These are phyloP conservation scores for Cornus suecica DNA, from an alignment of 148 eudicot species.

Conservation along the genomic window DNA sequence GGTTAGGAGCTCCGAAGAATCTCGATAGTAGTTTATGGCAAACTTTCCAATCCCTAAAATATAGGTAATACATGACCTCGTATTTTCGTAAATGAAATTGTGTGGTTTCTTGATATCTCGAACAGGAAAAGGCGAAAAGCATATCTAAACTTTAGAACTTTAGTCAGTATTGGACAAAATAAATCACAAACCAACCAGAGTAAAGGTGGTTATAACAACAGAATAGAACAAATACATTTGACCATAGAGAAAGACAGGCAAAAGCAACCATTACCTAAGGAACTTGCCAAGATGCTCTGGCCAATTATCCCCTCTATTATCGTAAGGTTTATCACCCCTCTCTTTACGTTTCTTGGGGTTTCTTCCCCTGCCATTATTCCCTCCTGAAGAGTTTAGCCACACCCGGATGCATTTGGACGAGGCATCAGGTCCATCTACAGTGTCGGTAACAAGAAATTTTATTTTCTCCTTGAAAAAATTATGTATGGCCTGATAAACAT, in stretches of 20 bases:
- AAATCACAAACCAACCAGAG: not conserved
- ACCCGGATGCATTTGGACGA: conserved; percentile 89
- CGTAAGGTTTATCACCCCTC: conserved; percentile 71
- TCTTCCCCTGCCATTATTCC: conserved; percentile 44
- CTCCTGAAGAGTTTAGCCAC: conserved; percentile 58
- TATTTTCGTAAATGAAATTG: not conserved
- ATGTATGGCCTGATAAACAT: conserved; percentile 69
- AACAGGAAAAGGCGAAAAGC: not conserved
- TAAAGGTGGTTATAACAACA: not conserved
- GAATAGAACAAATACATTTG: not conserved
- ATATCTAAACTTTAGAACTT: not conserved
- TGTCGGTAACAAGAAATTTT: conserved; percentile 84
- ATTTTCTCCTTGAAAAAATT: conserved; percentile 84
- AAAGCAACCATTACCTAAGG: conserved; percentile 54
- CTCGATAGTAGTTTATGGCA: no score
- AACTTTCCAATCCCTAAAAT: no score
- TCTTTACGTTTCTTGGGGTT: conserved; percentile 71
- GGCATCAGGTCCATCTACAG: conserved; percentile 75
- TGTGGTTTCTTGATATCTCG: not conserved
- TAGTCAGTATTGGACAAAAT: not conserved
- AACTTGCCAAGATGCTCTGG: conserved; percentile 80
- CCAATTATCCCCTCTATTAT: conserved; percentile 85
- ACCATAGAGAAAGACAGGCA: not conserved
- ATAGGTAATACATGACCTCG: not conserved
- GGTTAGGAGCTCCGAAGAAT: no score